Evolutionary conservation across 202 grass and related monocot genomes (phyloP).

Genomic region (Zoysia matrella): DNA sequence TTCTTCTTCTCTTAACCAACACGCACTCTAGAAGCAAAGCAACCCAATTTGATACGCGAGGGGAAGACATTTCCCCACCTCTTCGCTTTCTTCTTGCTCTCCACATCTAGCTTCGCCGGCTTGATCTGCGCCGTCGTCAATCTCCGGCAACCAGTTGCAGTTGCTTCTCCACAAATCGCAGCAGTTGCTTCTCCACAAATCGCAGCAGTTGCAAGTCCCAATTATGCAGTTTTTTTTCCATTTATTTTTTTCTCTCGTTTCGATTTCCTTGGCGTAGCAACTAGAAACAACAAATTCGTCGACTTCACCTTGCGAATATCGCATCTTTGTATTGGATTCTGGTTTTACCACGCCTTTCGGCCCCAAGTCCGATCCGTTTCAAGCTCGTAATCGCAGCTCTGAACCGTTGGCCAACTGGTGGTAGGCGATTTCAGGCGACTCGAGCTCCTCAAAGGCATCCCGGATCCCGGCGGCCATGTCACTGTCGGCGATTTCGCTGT

Average conservation of each 20-base stretch:
- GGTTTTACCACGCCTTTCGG: too few relatives aligned
- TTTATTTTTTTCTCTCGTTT: background rate
- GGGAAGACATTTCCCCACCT: conserved; percentile 30
- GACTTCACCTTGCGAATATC: conserved; percentile 20
- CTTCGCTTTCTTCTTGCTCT: background rate
- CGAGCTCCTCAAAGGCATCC: conserved; percentile 27
- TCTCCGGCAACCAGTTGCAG: background rate
- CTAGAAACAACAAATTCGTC: conserved; percentile 32
- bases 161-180: too few relatives aligned
- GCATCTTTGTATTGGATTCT: conserved; percentile 31
- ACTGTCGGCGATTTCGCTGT: conserved; percentile 77
- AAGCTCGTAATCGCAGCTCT: background rate
- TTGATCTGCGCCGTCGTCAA: conserved; percentile 19
- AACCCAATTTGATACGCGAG: conserved; percentile 42
- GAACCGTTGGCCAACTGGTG: conserved; percentile 1
- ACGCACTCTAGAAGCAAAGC: conserved; percentile 31
- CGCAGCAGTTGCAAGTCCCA: background rate
- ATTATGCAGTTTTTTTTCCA: background rate
- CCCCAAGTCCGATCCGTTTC: background rate
- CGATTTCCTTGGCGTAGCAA: background rate
- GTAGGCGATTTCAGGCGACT: conserved; percentile 5
- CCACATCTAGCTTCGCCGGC: conserved; percentile 1
- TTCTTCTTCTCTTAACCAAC: conserved; percentile 55
- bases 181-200: background rate
- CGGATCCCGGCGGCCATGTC: conserved; percentile 61